These are phyloP conservation scores for Pseudonitzschia pungens DNA, from an alignment of 108 stramenopile genomes.

Conservation along the genomic window DNA sequence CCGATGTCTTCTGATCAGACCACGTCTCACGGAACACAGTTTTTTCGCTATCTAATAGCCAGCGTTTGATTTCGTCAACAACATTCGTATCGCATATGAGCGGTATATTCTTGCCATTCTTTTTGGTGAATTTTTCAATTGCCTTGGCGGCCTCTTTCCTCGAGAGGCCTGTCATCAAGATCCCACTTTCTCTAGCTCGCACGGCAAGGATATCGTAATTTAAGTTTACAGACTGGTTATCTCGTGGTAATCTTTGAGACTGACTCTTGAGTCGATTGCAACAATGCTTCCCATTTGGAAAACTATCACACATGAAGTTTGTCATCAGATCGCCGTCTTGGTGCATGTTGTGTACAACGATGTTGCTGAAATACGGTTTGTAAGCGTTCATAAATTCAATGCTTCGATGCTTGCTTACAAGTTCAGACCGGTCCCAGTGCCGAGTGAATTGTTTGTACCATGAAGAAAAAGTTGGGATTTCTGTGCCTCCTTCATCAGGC, in stretches of 20 bases:
- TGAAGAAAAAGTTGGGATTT: slow-evolving; percentile 3
- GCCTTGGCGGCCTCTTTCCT: background rate
- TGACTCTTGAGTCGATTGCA: slow-evolving; percentile 1
- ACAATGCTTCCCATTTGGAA: slow-evolving; percentile 6
- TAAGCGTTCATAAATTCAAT: slow-evolving; percentile 7
- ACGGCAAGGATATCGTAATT: slow-evolving; percentile 20
- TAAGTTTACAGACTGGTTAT: slow-evolving; percentile 11
- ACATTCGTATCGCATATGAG: background rate
- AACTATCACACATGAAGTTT: slow-evolving; percentile 18
- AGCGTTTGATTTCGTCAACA: slow-evolving; percentile 8
- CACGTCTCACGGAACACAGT: slow-evolving; percentile 4
- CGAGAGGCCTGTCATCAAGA: background rate
- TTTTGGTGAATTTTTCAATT: background rate
- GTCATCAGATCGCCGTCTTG: slow-evolving; percentile 18
- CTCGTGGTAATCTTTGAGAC: background rate
- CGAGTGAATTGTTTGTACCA: slow-evolving; percentile 19
- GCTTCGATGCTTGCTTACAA: slow-evolving; percentile 14
- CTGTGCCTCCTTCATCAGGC: slow-evolving; percentile 13
- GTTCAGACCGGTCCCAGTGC: slow-evolving; percentile 7
- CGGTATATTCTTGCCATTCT: background rate
- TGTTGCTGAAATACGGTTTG: background rate
- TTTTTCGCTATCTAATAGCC: slow-evolving; percentile 20
- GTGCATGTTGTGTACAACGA: slow-evolving; percentile 19
- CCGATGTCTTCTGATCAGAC: background rate
- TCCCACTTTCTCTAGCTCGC: slow-evolving; percentile 8